Evolutionary conservation across 768 basidiomycete genomes (phyloP).

Genomic region (Naematelia aurantialba): DNA sequence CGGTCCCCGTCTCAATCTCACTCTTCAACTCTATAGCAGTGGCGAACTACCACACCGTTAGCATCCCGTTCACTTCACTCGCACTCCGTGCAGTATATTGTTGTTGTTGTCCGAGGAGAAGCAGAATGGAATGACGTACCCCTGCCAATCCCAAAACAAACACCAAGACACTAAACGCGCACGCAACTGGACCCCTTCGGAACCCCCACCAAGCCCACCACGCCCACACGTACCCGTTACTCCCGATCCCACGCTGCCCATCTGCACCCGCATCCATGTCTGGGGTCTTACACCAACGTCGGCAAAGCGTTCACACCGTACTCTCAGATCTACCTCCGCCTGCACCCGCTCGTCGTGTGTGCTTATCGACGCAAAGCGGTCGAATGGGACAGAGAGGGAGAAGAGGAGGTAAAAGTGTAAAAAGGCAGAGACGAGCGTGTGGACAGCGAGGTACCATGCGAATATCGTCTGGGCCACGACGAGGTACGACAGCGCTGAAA

Average conservation of each 20-base stretch:
- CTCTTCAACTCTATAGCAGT: constrained; percentile 19
- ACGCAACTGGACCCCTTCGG: constrained; percentile 27
- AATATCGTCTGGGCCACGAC: constrained; percentile 21
- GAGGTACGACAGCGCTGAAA: constrained; percentile 15
- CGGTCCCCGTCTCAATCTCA: constrained; percentile 18
- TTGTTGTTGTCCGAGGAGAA: background rate
- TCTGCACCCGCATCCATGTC: too few species aligned
- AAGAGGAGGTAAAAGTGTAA: constrained; percentile 42
- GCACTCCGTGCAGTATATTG: too few species aligned
- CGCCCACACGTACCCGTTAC: constrained; percentile 35
- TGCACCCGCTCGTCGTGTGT: constrained; percentile 13
- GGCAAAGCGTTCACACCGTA: constrained; percentile 47
- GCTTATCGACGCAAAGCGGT: constrained; percentile 22
- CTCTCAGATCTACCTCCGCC: constrained; percentile 35
- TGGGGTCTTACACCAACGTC: constrained; percentile 8
- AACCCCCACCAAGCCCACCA: constrained; percentile 45
- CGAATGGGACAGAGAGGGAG: constrained; percentile 35
- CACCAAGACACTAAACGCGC: constrained; percentile 11
- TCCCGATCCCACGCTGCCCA: background rate
- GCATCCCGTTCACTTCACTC: background rate
- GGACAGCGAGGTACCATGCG: constrained; percentile 30
- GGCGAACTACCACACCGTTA: constrained; percentile 15
- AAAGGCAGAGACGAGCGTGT: constrained; percentile 21
- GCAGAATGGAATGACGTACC: constrained; percentile 22
- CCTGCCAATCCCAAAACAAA: constrained; percentile 18